Percentiles rank a stretch among this genome's conserved stretches.
phyloP scores from a whole-genome alignment of 805 yeast genomes.

The Scheffersomyces stipitis region DNA sequence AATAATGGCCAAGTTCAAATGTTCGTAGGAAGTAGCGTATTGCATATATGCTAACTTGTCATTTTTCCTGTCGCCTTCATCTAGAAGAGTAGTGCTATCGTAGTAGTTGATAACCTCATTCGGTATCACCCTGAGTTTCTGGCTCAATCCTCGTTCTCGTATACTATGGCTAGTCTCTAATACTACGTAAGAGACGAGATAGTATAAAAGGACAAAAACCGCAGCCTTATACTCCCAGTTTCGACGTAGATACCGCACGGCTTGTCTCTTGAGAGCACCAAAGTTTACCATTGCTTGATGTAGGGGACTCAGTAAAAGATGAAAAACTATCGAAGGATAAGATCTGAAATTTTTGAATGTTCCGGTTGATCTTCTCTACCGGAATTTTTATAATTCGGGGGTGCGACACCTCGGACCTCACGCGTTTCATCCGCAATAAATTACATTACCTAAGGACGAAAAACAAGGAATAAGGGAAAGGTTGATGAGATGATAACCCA shows the following conservation, averaged over 20 bases:
- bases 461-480: too few relatives aligned
- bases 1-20: conserved; percentile 53
- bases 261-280: neutral
- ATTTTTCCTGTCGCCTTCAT: conserved; percentile 8
- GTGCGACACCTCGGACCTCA: too few relatives aligned
- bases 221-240: conserved; percentile 28
- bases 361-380: too few relatives aligned
- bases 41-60: conserved; percentile 53
- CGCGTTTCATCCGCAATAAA: too few relatives aligned
- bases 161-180: conserved; percentile 11
- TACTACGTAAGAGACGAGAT: conserved; percentile 16
- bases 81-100: conserved; percentile 3
- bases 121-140: conserved; percentile 22
- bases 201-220: conserved; percentile 18
- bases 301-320: too few relatives aligned
- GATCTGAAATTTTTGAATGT: too few relatives aligned
- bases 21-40: conserved; percentile 54
- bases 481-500: too few relatives aligned
- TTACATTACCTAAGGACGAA: too few relatives aligned
- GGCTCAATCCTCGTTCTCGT: conserved; percentile 11
- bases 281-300: neutral
- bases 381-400: too few relatives aligned
- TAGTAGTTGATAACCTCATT: conserved; percentile 18
- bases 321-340: too few relatives aligned
- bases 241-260: conserved; percentile 1